These are phyloP conservation scores for Jaapia argillacea DNA, from an alignment of 768 basidiomycete genomes.

Conservation along the genomic window DNA sequence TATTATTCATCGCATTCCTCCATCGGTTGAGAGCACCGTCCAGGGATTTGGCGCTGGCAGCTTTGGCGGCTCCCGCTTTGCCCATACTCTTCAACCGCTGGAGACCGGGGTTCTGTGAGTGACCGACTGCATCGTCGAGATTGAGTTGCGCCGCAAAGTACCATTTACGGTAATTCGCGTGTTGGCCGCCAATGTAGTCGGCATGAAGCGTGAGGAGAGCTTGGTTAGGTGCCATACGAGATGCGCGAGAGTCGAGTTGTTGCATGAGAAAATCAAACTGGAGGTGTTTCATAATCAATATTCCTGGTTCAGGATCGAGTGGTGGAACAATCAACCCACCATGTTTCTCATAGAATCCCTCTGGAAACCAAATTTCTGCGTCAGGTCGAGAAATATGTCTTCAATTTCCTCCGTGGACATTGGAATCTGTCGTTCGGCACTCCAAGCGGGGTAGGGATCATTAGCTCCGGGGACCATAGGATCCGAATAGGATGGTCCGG, in stretches of 20 bases:
- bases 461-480: slow-evolving; percentile 12
- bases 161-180: slow-evolving; percentile 99
- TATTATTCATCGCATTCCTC: slow-evolving; percentile 98
- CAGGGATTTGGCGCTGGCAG: slow-evolving; percentile 65
- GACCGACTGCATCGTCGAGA: slow-evolving; percentile 96
- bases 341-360: slow-evolving; percentile 93
- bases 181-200: slow-evolving; percentile 97
- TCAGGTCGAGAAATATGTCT: slow-evolving; percentile 95
- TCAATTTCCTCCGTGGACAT: slow-evolving; percentile 98
- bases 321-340: slow-evolving; percentile 35
- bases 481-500: slow-evolving; percentile 16
- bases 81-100: slow-evolving; percentile 83
- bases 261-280: slow-evolving; percentile 99
- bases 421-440: slow-evolving; percentile 85
- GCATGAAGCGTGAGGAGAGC: slow-evolving; percentile 95
- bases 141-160: slow-evolving; percentile 99
- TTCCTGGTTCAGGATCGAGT: background rate
- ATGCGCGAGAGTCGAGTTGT: slow-evolving; percentile 93
- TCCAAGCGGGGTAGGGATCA: slow-evolving; percentile 93
- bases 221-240: slow-evolving; percentile 94
- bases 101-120: slow-evolving; percentile 87
- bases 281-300: background rate
- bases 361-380: slow-evolving; percentile 99
- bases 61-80: slow-evolving; percentile 35
- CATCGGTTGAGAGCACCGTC: slow-evolving; percentile 91